Base-by-base conservation (phyloP, 345 rosid genomes). In the Eucalyptus sp. region DNA sequence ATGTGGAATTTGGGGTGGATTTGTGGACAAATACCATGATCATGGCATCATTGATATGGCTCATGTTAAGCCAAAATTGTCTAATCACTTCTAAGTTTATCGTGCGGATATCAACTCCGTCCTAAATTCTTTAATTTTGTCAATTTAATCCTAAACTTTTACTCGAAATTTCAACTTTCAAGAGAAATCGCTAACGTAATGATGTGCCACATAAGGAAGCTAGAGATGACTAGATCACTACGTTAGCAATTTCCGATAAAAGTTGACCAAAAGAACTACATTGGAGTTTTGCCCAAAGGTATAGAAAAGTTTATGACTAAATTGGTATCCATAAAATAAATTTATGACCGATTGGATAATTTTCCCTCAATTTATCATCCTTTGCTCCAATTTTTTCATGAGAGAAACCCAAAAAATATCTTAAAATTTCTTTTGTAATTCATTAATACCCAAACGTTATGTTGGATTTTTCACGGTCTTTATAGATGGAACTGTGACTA, bases 221-320 rank as follows among this genome's bases (percentile, higher is more conserved):
- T 2, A 20, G 3, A 13, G 14, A 71, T 71, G 14, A 10, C 14
- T 37, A 5, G 2, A 18, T 18, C 7, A 1, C 13, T 16, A 56
- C 0, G 0, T 24, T 56, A 56, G 62, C 13, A 2, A 56, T 56
- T 76, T 76, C 0, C 0, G 5, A 3, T 76, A 20, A 11, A 37
- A 37, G 24, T 37, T 41, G 2, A 41, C 4, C 2, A 7, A 3
- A 6, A 41, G 1, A 13, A 20, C 3, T 41, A 22, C 6, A 1
- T 1, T 37, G 8, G 8, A 76, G 5, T 76, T 76, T 41, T 13
- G 15, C 8, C 8, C 29, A 76, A 76, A 56, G 3, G 3, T 22
- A 76, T 71, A 16, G 5, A 37, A 76, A 41, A 37, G 0, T 20
- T 71, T 11, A 5, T 0, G 27, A 37, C 3, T 11, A 10, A 76